A percentile compares a stretch with the other conserved stretches of the same genome.
Evolutionary conservation across 768 basidiomycete genomes (phyloP).

Genomic region (Sistotremastrum suecicum): DNA sequence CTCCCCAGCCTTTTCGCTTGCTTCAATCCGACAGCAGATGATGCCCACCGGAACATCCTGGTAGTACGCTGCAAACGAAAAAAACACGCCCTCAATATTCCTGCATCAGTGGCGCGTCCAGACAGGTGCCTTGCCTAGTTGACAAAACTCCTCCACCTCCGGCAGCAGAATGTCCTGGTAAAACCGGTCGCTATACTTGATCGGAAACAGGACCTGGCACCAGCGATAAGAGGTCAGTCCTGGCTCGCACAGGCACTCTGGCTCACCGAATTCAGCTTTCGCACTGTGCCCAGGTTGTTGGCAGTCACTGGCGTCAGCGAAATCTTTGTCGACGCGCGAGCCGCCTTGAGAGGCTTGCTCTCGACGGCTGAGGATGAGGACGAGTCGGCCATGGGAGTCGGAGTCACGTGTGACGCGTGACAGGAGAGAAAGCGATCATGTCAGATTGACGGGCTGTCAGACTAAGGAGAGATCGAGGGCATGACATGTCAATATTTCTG

Average conservation of each 20-base stretch:
- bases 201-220: constrained; percentile 58
- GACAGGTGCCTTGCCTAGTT: constrained; percentile 51
- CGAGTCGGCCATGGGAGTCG: constrained; percentile 33
- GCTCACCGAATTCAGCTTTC: constrained; percentile 3
- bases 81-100: background rate
- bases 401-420: too few species aligned
- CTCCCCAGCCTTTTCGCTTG: constrained; percentile 30
- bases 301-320: constrained; percentile 61
- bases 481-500: too few species aligned
- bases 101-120: background rate
- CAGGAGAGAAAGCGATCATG: too few species aligned
- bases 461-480: too few species aligned
- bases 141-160: constrained; percentile 76
- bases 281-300: constrained; percentile 69
- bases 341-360: too few species aligned
- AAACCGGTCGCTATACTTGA: constrained; percentile 81
- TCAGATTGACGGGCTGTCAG: too few species aligned
- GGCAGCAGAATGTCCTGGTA: constrained; percentile 66
- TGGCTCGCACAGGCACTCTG: constrained; percentile 35
- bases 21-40: constrained; percentile 75
- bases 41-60: constrained; percentile 88
- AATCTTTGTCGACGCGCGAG: constrained; percentile 26
- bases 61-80: constrained; percentile 56
- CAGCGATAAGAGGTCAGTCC: constrained; percentile 30
- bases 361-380: constrained; percentile 23